Evolutionary conservation across 1,139 yeast genomes (phyloP), one percentile per base, ranked within the genome.

Genomic region (Kurtzmaniella quercitrusa): DNA sequence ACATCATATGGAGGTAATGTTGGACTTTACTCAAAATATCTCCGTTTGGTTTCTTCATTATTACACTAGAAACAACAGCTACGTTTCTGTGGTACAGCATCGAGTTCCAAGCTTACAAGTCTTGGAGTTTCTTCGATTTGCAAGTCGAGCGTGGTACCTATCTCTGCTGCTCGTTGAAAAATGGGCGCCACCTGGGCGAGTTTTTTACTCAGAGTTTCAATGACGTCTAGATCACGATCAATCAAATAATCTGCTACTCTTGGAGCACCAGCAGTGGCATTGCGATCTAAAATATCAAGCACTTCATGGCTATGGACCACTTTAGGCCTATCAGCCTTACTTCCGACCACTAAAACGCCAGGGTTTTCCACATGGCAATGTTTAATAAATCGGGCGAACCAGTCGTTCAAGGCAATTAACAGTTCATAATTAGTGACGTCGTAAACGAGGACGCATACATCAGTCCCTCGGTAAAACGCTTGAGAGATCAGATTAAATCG

Each of bases 391-490:
- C 76, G 65, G n/a, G 60, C 48, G 47, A 77, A 67, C 84, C 84
- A 80, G 46, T 65, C 72, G 37, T 66, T 65, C 19, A 80, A 55
- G 51, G 76, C 71, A 28, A 77, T 62, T 42, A 79, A 77, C 15
- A 78, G 68, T 52, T 75, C 80, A 46, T 78, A 75, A 53, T 71
- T 74, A 43, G 84, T 75, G 39, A 78, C 65, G 55, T 80, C 85
- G 55, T 77, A 80, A 20, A 78, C 78, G 32, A 80, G 42, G 3
- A 80, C 68, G 15, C 76, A 82, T 11, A 79, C 77, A 52, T 80
- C 84, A 0, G 84, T 71, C 6, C 85, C 85, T 33, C 85, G 58
- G 54, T 78, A 80, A 52, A 79, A 80, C 3, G 84, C 79, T 52
- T 73, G 76, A 5, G 80, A 72, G 32, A 80, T 73, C 35, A 82